Evolutionary conservation across 2,329 filamentous ascomycete genomes (phyloP).

Genomic region (Colletotrichum eleusines): DNA sequence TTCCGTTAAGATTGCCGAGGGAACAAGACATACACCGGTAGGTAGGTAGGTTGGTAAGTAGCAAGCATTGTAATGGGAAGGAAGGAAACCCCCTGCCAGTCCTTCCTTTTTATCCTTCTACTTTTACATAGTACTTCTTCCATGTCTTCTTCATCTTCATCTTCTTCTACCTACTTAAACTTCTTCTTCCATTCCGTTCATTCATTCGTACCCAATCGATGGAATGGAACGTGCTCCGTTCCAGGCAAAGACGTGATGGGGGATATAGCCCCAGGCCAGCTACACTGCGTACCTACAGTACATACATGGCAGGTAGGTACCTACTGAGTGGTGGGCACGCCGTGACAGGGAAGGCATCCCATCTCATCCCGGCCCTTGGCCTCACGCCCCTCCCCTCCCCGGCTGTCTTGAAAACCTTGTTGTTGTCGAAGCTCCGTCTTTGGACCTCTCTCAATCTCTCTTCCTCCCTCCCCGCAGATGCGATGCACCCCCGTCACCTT

Average conservation of each 20-base stretch:
- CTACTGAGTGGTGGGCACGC: too few relatives aligned
- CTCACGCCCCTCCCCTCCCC: conserved; percentile 13
- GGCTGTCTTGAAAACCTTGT: conserved; percentile 40
- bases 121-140: neutral
- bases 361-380: conserved; percentile 21
- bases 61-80: neutral
- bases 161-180: too few relatives aligned
- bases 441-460: too few relatives aligned
- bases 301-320: too few relatives aligned
- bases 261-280: neutral
- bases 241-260: neutral
- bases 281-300: neutral
- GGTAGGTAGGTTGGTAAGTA: too few relatives aligned
- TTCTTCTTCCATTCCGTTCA: neutral
- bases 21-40: too few relatives aligned
- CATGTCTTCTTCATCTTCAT: too few relatives aligned
- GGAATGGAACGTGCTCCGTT: neutral
- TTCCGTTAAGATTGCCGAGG: neutral
- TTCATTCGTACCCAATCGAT: conserved; percentile 5
- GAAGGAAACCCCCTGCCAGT: neutral
- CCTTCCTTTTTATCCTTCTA: neutral
- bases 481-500: too few relatives aligned
- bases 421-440: conserved; percentile 10
- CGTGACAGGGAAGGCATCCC: conserved; percentile 17
- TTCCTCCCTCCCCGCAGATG: conserved; percentile 12